Evolutionary conservation across 345 rosid genomes (phyloP).

Genomic region (Gossypium sturtianum): DNA sequence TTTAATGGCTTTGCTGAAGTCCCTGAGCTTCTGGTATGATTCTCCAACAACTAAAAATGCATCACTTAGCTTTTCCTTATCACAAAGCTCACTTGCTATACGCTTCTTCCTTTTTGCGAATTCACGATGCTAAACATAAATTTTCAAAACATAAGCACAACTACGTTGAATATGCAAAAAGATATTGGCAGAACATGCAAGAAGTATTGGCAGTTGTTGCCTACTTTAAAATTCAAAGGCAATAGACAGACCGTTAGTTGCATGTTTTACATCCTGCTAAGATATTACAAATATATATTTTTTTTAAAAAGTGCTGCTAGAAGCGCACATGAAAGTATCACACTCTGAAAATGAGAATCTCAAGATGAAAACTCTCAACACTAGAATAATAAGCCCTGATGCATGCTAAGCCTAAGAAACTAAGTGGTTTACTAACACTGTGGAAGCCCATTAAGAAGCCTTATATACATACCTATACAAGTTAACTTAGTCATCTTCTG

Average conservation of each 20-base stretch:
- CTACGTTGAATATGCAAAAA: background rate
- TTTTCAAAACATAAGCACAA: slow-evolving; percentile 18
- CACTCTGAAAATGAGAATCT: background rate
- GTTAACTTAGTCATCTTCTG: background rate
- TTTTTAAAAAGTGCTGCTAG: background rate
- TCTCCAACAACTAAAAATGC: slow-evolving; percentile 75
- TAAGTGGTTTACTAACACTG: background rate
- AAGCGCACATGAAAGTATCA: background rate
- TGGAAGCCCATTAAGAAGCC: background rate
- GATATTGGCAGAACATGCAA: background rate
- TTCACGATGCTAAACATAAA: slow-evolving; percentile 58
- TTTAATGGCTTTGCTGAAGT: slow-evolving; percentile 69
- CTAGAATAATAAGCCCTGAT: background rate
- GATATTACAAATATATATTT: background rate
- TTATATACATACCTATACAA: background rate
- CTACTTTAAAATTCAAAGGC: background rate
- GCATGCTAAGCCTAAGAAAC: background rate
- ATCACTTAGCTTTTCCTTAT: slow-evolving; percentile 81
- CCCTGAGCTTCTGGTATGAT: slow-evolving; percentile 77
- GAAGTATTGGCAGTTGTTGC: background rate
- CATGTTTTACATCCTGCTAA: background rate
- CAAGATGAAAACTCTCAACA: background rate
- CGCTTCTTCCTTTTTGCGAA: slow-evolving; percentile 77
- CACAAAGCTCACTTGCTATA: slow-evolving; percentile 59
- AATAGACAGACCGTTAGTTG: background rate